Evolutionary conservation across 495 filamentous ascomycete species (phyloP).

Genomic region (Friedmanniomyces simplex): DNA sequence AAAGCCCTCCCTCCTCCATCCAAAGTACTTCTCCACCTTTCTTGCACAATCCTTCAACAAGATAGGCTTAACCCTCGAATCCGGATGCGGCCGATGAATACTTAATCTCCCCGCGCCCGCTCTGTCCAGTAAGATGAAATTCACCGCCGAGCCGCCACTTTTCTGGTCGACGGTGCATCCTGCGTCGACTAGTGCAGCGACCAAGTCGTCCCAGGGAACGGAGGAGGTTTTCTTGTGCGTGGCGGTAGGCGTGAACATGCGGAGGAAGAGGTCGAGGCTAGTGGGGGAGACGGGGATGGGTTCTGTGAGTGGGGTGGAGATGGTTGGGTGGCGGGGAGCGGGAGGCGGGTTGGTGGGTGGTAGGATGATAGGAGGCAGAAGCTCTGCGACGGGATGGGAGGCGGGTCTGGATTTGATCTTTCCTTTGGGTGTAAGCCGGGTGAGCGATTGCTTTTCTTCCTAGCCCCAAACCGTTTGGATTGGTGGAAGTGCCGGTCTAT

Average conservation of each 20-base stretch:
- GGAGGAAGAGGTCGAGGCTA: not conserved
- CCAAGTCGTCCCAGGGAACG: not conserved
- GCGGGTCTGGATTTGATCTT: not conserved
- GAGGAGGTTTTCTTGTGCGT: not conserved
- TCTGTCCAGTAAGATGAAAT: not conserved
- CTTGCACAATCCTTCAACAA: not conserved
- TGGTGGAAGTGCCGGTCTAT: not conserved
- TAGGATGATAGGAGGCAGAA: not conserved
- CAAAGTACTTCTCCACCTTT: conserved; percentile 5
- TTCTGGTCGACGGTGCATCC: not conserved
- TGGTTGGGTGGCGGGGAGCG: not conserved
- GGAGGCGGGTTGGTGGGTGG: not conserved
- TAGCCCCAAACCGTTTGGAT: not conserved
- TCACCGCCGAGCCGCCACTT: not conserved
- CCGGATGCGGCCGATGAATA: not conserved
- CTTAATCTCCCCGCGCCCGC: not conserved
- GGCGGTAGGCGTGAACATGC: not conserved
- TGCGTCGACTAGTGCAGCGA: not conserved
- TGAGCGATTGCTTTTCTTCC: not conserved
- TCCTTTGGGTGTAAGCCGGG: not conserved
- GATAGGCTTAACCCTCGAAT: not conserved
- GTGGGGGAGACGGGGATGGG: not conserved
- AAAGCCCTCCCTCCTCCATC: not conserved
- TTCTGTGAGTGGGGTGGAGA: not conserved
- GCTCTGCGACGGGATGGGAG: not conserved